These are phyloP conservation scores for Pythium pyrilobum DNA, from an alignment of 352 stramenopile genomes.

Conservation along the genomic window DNA sequence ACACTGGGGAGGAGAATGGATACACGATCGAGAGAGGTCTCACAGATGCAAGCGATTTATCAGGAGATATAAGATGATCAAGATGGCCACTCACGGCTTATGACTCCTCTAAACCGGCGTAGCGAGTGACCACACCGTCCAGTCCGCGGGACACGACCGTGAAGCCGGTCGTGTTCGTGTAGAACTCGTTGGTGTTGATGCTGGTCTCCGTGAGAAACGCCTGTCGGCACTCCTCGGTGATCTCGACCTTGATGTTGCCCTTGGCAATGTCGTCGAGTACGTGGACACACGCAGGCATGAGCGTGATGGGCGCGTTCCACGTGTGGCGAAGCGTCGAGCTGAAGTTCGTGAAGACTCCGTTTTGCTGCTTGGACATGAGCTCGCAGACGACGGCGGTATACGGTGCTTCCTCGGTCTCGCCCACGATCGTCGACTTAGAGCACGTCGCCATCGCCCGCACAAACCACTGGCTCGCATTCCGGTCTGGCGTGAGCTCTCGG, in stretches of 20 bases:
- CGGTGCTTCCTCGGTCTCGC: conserved; percentile 28
- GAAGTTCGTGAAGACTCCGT: conserved; percentile 74
- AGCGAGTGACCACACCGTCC: conserved; percentile 36
- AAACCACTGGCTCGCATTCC: conserved; percentile 38
- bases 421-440: conserved; percentile 37
- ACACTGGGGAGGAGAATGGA: neutral
- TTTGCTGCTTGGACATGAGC: conserved; percentile 57
- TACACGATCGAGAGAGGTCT: too few relatives aligned
- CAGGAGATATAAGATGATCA: too few relatives aligned
- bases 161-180: conserved; percentile 38
- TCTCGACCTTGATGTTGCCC: conserved; percentile 30
- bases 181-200: conserved; percentile 53
- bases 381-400: conserved; percentile 63
- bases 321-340: conserved; percentile 52
- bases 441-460: conserved; percentile 47
- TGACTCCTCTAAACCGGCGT: neutral
- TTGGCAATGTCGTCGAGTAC: conserved; percentile 40
- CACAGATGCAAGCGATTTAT: too few relatives aligned
- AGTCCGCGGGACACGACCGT: conserved; percentile 52
- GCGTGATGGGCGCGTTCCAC: conserved; percentile 32
- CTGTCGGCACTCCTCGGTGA: conserved; percentile 34
- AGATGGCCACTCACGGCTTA: neutral
- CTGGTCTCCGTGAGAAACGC: conserved; percentile 49
- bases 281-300: conserved; percentile 53
- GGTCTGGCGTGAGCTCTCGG: conserved; percentile 38